Evolutionary conservation across 139 green algal species (phyloP).

Genomic region (Desmodesmus armatus): DNA sequence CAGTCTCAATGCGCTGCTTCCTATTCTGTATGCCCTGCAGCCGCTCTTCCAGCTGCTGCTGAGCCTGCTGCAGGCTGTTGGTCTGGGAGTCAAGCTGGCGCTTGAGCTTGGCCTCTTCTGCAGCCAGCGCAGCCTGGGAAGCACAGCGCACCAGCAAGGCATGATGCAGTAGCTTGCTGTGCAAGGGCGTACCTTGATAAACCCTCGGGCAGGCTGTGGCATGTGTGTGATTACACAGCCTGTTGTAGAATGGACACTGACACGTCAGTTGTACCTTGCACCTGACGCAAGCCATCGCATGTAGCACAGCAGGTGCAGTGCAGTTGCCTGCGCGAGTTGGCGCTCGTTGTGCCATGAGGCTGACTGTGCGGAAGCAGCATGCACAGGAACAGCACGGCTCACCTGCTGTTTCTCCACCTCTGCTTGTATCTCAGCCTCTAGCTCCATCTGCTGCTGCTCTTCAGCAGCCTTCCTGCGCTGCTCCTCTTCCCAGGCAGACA

Average conservation of each 20-base stretch:
- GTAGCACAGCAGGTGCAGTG: too few species aligned
- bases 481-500: slow-evolving; percentile 41
- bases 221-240: too few species aligned
- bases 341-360: too few species aligned
- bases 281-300: too few species aligned
- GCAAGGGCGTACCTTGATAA: too few species aligned
- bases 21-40: slow-evolving; percentile 23
- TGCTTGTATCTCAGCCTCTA: slow-evolving; percentile 6
- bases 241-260: too few species aligned
- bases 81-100: background rate
- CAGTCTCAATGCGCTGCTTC: background rate
- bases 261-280: too few species aligned
- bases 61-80: background rate
- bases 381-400: too few species aligned
- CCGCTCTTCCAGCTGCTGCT: slow-evolving; percentile 2
- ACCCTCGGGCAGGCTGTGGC: too few species aligned
- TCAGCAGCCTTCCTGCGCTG: slow-evolving; percentile 25
- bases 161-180: background rate
- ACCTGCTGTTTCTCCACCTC: background rate
- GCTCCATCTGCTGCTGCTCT: slow-evolving; percentile 44
- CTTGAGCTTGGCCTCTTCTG: background rate
- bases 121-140: background rate
- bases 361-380: too few species aligned
- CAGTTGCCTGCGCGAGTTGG: too few species aligned
- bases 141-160: background rate